Evolutionary conservation across 2,329 filamentous ascomycete species (phyloP).

Genomic region (Exophiala xenobiotica): DNA sequence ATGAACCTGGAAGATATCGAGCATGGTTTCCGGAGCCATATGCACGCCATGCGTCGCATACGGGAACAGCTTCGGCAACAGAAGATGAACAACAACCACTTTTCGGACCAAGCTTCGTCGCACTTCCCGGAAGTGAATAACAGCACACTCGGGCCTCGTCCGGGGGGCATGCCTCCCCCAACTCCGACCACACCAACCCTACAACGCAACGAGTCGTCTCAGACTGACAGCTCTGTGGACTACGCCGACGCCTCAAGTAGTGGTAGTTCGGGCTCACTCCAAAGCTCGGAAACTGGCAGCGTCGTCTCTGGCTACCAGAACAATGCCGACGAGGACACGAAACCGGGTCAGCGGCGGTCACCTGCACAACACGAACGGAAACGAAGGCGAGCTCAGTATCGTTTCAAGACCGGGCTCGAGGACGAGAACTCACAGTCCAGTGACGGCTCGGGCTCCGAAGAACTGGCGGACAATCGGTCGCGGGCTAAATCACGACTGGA

Average conservation of each 20-base stretch:
- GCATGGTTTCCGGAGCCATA: constrained; percentile 22
- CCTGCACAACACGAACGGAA: constrained; percentile 4
- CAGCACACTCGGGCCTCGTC: not conserved
- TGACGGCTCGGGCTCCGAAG: constrained; percentile 10
- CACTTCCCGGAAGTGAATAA: constrained; percentile 16
- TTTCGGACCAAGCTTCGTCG: constrained; percentile 11
- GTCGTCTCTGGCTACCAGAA: constrained; percentile 7
- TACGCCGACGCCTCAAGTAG: constrained; percentile 18
- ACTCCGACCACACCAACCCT: constrained; percentile 13
- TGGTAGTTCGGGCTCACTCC: constrained; percentile 5
- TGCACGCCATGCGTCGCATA: constrained; percentile 26
- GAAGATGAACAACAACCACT: constrained; percentile 19
- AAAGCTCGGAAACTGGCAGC: constrained; percentile 15
- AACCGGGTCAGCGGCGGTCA: not conserved
- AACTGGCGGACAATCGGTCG: not conserved
- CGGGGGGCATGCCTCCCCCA: not conserved
- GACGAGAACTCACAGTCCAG: constrained; percentile 6
- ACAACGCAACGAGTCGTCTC: constrained; percentile 8
- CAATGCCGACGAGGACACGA: constrained; percentile 1
- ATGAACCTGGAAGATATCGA: constrained; percentile 24
- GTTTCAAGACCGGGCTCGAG: constrained; percentile 18
- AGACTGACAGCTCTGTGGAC: constrained; percentile 10
- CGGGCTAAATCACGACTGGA: constrained; percentile 17
- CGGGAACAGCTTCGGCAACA: constrained; percentile 25
- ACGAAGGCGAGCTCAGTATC: constrained; percentile 13